Conservation (phyloP, 164 flowering plant species). For the Paratinospora sagittata region DNA sequence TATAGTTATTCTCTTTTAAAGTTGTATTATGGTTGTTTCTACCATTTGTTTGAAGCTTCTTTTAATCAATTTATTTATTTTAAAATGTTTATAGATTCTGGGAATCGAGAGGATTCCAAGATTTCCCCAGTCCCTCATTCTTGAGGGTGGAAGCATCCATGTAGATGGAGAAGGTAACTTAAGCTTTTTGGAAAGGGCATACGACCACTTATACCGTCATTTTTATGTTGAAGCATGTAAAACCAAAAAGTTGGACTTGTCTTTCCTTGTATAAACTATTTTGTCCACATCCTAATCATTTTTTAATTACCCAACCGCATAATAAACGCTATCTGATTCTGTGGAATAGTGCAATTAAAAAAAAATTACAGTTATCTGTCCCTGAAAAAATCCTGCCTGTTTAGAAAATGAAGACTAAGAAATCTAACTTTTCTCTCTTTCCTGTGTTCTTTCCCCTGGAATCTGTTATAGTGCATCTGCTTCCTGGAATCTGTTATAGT, state of each 20-base stretch:
- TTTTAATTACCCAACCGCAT: background rate
- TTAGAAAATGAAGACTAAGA: background rate
- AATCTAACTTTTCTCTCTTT: background rate
- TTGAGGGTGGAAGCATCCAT: slow-evolving; percentile 99
- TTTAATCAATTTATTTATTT: slow-evolving; percentile 7
- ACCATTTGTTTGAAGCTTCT: background rate
- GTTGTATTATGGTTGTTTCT: slow-evolving; percentile 1
- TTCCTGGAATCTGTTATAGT: background rate
- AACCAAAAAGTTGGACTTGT: background rate
- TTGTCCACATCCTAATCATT: background rate
- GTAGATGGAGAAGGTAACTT: slow-evolving; percentile 85
- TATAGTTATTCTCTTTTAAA: slow-evolving; percentile 4
- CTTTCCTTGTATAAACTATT: background rate
- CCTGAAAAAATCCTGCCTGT: background rate
- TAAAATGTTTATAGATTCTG: slow-evolving; percentile 41
- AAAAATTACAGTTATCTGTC: no score
- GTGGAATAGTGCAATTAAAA: background rate
- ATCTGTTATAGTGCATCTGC: no score
- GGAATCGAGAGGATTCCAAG: slow-evolving; percentile 67
- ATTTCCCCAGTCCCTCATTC: slow-evolving; percentile 64
- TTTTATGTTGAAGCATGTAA: background rate
- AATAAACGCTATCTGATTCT: background rate
- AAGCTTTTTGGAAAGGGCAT: background rate
- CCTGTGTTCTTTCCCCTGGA: background rate
- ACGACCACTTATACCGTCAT: background rate